Conservation (phyloP, 2,329 filamentous ascomycete genomes). For the Herpomyces periplanetae region DNA sequence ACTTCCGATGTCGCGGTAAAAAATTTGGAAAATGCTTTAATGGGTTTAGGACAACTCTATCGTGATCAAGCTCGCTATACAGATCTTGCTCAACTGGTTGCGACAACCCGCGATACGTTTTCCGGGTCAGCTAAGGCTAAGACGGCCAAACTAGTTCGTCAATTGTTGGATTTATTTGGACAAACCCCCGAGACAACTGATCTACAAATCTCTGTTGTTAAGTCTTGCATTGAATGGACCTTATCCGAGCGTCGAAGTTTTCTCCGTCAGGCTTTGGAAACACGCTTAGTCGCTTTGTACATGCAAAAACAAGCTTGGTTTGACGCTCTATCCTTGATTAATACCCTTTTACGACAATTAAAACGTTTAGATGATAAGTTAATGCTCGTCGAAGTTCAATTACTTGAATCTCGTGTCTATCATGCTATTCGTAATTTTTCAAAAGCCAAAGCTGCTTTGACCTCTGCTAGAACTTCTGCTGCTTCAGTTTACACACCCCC, state of each 20-base stretch:
- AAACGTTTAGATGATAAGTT: constrained; percentile 96
- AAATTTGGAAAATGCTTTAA: constrained; percentile 61
- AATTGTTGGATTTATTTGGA: constrained; percentile 77
- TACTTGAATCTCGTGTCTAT: constrained; percentile 84
- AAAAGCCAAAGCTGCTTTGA: constrained; percentile 76
- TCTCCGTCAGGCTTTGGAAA: constrained; percentile 89
- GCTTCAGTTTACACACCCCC: constrained; percentile 92
- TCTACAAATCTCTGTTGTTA: constrained; percentile 70
- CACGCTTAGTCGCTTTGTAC: constrained; percentile 60
- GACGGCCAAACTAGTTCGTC: constrained; percentile 83
- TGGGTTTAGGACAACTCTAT: constrained; percentile 68
- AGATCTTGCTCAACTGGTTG: constrained; percentile 59
- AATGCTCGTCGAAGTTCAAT: constrained; percentile 81
- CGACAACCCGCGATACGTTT: constrained; percentile 53
- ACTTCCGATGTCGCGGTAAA: constrained; percentile 49
- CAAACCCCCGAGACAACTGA: constrained; percentile 79
- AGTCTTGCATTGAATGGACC: constrained; percentile 98
- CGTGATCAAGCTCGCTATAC: constrained; percentile 45
- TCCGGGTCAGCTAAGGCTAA: constrained; percentile 96
- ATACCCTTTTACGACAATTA: constrained; percentile 69
- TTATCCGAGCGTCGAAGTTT: constrained; percentile 75
- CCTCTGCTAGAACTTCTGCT: constrained; percentile 66
- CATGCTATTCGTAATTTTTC: constrained; percentile 85
- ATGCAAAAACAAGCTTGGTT: constrained; percentile 96
- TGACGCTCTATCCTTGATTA: constrained; percentile 82